Percentiles rank a stretch among this genome's conserved stretches.
Conservation (phyloP, 345 rosid genomes). For the Sisymbrium altissimum region DNA sequence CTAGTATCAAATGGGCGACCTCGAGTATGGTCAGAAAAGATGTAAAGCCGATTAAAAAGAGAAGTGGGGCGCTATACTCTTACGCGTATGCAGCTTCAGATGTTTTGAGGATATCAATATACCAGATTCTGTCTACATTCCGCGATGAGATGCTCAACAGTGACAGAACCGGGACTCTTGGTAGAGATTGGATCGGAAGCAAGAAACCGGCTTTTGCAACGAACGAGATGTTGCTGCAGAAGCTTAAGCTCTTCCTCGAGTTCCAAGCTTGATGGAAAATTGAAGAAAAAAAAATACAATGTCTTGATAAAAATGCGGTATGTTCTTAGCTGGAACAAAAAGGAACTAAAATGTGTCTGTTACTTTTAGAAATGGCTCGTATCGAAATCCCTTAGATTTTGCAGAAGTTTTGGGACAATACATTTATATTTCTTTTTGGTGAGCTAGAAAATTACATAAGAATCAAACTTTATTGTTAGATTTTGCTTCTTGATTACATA, state of each 20-base stretch:
- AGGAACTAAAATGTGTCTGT: background rate
- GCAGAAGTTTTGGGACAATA: conserved; percentile 14
- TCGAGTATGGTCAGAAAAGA: conserved; percentile 58
- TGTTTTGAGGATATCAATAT: conserved; percentile 69
- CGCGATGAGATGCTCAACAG: conserved; percentile 66
- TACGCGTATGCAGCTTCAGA: conserved; percentile 74
- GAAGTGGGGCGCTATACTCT: conserved; percentile 45
- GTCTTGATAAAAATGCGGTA: background rate
- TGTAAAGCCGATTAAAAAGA: conserved; percentile 46
- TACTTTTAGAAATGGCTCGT: conserved; percentile 14
- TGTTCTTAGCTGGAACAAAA: background rate
- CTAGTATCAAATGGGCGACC: conserved; percentile 66
- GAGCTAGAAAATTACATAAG: background rate
- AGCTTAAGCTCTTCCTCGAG: conserved; percentile 71
- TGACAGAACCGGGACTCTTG: conserved; percentile 62
- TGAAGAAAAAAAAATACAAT: background rate
- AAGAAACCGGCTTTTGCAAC: conserved; percentile 63
- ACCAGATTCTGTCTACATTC: conserved; percentile 65
- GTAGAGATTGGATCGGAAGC: conserved; percentile 67
- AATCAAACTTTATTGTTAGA: background rate
- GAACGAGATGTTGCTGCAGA: conserved; percentile 61
- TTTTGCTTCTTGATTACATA: background rate
- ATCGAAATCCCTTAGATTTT: conserved; percentile 20
- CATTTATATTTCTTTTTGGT: background rate
- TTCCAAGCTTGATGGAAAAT: conserved; percentile 45